phyloP scores from a whole-genome alignment of 148 eudicot genomes.

The Rhododendron molle region DNA sequence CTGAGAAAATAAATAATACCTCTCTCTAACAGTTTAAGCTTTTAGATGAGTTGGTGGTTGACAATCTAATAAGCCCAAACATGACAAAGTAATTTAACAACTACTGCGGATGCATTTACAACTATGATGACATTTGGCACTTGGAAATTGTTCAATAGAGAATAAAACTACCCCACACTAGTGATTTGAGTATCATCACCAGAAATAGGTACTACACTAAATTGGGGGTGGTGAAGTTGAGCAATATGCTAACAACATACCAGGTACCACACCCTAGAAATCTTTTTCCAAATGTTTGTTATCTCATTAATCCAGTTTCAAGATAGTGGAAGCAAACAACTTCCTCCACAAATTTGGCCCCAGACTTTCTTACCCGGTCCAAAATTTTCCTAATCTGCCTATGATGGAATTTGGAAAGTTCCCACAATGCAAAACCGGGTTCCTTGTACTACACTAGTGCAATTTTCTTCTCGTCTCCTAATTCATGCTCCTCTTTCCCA shows the following conservation, averaged over 20 bases:
- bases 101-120: neutral
- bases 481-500: neutral
- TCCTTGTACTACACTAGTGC: neutral
- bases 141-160: neutral
- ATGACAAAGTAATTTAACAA: neutral
- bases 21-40: neutral
- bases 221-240: neutral
- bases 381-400: neutral
- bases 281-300: neutral
- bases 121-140: neutral
- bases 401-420: neutral
- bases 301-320: neutral
- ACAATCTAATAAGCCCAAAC: neutral
- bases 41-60: neutral
- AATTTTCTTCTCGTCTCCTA: neutral
- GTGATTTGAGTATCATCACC: neutral
- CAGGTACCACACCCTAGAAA: neutral
- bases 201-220: neutral
- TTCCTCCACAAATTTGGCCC: neutral
- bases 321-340: neutral
- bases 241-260: neutral
- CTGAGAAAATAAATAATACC: neutral
- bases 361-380: neutral
- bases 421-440: neutral
- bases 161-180: neutral